These are phyloP conservation scores for Lasiosphaeria miniovina DNA, from an alignment of 495 filamentous ascomycete genomes.

Conservation along the genomic window DNA sequence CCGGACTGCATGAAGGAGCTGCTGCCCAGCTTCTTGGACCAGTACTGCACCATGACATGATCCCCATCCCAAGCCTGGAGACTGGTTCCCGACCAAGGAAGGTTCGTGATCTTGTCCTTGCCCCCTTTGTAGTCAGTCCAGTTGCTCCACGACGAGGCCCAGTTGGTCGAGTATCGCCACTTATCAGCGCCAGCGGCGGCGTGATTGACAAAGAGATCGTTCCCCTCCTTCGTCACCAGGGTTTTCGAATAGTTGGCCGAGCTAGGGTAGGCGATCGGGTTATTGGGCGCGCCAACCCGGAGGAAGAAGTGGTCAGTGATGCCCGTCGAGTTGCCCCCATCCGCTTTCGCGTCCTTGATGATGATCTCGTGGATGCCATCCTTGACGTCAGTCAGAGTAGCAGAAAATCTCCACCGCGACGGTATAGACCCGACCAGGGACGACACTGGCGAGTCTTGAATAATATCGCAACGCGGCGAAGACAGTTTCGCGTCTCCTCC, in stretches of 20 bases:
- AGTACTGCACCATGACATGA: constrained; percentile 67
- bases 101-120: constrained; percentile 45
- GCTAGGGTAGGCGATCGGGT: constrained; percentile 56
- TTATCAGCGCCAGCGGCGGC: constrained; percentile 61
- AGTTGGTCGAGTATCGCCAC: constrained; percentile 64
- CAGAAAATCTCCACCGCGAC: constrained; percentile 49
- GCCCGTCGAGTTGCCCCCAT: constrained; percentile 23
- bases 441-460: constrained; percentile 52
- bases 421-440: constrained; percentile 42
- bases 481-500: constrained; percentile 30
- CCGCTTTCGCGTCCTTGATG: constrained; percentile 52
- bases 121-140: constrained; percentile 58
- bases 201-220: constrained; percentile 52
- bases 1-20: constrained; percentile 63
- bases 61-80: constrained; percentile 62
- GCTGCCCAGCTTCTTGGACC: constrained; percentile 56
- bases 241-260: constrained; percentile 58
- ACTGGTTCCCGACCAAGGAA: constrained; percentile 58
- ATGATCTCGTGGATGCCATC: constrained; percentile 62
- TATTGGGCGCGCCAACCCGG: constrained; percentile 46
- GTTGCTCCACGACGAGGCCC: constrained; percentile 56
- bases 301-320: constrained; percentile 47
- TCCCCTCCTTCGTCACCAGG: constrained; percentile 42
- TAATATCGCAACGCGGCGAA: constrained; percentile 24
- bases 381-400: constrained; percentile 40